phyloP scores from a whole-genome alignment of 257 asterid species.

The Datura wrightii region DNA sequence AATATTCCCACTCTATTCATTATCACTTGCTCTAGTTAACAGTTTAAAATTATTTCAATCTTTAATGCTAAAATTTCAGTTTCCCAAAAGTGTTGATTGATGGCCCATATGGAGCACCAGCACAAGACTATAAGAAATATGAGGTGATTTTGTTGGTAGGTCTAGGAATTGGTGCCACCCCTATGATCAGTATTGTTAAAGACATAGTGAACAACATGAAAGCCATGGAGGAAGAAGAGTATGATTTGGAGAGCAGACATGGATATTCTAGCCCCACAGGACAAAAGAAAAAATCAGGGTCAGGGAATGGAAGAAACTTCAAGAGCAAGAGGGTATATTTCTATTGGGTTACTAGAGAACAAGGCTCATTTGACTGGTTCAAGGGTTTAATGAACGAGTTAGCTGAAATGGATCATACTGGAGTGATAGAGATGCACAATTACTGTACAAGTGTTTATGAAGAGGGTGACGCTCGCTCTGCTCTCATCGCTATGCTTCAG shows the following conservation, averaged over 20 bases:
- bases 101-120: slow-evolving; percentile 97
- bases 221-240: slow-evolving; percentile 56
- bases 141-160: slow-evolving; percentile 82
- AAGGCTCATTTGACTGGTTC: slow-evolving; percentile 89
- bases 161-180: slow-evolving; percentile 89
- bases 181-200: slow-evolving; percentile 87
- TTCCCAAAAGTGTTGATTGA: slow-evolving; percentile 75
- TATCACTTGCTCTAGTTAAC: not conserved
- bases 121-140: slow-evolving; percentile 91
- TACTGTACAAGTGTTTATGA: slow-evolving; percentile 89
- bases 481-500: slow-evolving; percentile 85
- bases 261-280: not conserved
- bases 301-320: slow-evolving; percentile 49
- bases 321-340: slow-evolving; percentile 74
- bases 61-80: slow-evolving; percentile 37
- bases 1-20: not conserved
- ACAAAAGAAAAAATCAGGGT: slow-evolving; percentile 27
- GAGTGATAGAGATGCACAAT: slow-evolving; percentile 84
- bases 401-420: slow-evolving; percentile 68
- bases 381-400: slow-evolving; percentile 84
- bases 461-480: slow-evolving; percentile 89
- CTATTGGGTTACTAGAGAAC: slow-evolving; percentile 93
- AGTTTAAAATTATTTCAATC: not conserved
- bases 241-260: slow-evolving; percentile 41
- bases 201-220: slow-evolving; percentile 79